Evolutionary conservation across 1,139 yeast genomes (phyloP).

Genomic region (Taphrina populina): DNA sequence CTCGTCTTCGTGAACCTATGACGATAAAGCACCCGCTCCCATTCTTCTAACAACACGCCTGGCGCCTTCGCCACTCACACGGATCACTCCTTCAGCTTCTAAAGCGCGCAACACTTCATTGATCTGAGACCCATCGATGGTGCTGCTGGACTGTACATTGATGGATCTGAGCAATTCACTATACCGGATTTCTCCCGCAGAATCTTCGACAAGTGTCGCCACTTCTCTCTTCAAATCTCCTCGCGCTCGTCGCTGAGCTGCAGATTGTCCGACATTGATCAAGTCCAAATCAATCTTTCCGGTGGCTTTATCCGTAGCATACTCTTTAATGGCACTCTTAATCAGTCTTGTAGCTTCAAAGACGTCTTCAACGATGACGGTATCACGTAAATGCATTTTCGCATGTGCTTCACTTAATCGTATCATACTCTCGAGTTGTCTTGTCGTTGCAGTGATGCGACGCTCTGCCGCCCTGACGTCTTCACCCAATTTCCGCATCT

Average conservation of each 20-base stretch:
- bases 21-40: slow-evolving; percentile 6
- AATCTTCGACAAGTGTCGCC: slow-evolving; percentile 48
- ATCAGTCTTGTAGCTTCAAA: slow-evolving; percentile 89
- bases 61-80: slow-evolving; percentile 70
- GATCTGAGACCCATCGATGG: slow-evolving; percentile 70
- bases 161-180: slow-evolving; percentile 61
- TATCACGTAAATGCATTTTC: slow-evolving; percentile 76
- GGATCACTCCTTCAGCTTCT: slow-evolving; percentile 71
- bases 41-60: slow-evolving; percentile 55
- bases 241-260: slow-evolving; percentile 76
- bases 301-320: slow-evolving; percentile 95
- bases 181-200: slow-evolving; percentile 56
- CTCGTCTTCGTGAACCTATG: background rate
- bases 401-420: slow-evolving; percentile 96
- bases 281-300: slow-evolving; percentile 97
- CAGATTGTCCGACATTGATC: slow-evolving; percentile 92
- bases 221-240: slow-evolving; percentile 71
- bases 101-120: slow-evolving; percentile 66
- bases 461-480: slow-evolving; percentile 82
- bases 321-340: slow-evolving; percentile 90
- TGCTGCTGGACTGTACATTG: slow-evolving; percentile 66
- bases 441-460: slow-evolving; percentile 94
- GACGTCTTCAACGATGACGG: slow-evolving; percentile 80
- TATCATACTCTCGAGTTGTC: slow-evolving; percentile 95
- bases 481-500: slow-evolving; percentile 91